These are phyloP conservation scores for Echinochloa phyllopogon DNA, from an alignment of 176 grass and related monocot species.

Conservation along the genomic window DNA sequence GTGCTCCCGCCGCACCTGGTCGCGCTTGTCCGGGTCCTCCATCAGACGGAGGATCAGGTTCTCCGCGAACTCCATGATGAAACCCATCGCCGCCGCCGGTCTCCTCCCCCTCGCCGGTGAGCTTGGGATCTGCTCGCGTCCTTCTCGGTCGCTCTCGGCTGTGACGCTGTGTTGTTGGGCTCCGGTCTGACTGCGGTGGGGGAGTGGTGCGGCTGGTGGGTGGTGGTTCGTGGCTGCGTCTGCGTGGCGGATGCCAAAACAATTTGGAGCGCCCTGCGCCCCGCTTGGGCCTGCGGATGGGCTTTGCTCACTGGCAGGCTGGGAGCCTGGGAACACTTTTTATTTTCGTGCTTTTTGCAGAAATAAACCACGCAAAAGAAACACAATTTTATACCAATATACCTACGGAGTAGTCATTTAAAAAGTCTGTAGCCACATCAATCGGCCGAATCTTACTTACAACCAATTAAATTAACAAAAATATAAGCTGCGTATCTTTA, in stretches of 20 bases:
- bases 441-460: no score
- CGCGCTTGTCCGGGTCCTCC: conserved; percentile 80
- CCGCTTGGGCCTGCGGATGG: neutral
- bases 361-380: no score
- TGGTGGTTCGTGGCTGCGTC: neutral
- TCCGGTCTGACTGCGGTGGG: neutral
- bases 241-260: neutral
- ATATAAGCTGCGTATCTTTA: no score
- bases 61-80: conserved; percentile 99
- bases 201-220: neutral
- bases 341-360: no score
- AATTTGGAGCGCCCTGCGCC: neutral
- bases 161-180: neutral
- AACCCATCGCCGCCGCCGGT: conserved; percentile 60
- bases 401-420: no score
- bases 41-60: conserved; percentile 91
- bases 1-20: conserved; percentile 79
- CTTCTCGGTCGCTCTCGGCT: neutral
- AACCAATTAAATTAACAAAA: no score
- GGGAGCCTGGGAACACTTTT: no score
- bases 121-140: conserved; percentile 14
- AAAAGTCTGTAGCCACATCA: no score
- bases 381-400: no score
- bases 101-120: neutral
- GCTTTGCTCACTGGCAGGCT: neutral